Base-by-base conservation (phyloP, 306 rosid species). In the Cicer bijugum region DNA sequence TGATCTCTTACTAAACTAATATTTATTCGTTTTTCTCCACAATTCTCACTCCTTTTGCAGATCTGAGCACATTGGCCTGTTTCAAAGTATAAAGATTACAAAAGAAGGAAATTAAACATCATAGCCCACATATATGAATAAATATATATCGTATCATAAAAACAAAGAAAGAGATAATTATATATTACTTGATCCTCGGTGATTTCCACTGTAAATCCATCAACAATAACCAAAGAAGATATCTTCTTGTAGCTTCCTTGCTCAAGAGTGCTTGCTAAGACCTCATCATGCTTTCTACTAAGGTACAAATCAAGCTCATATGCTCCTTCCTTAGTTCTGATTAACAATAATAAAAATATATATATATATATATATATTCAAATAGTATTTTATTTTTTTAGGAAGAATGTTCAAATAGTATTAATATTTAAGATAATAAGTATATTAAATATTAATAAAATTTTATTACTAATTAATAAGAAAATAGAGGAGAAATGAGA, bases 61-160 rank as follows among this genome's bases (percentile, higher is more conserved):
- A 89, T 89, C 97, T 88, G 69, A 93, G 96, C 85, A 57, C 75
- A 62, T 75, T 86, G 15, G 97, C 98, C 98, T 93, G 87, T 75
- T 77, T 47, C 37, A 59, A 61, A 61, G 61, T 20, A 60, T 38
- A 78, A 12, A 3, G 20, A 63, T 23, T 23, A 23, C 33, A 23
- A 23, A 23, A 23, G 33, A 23, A 23, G 33, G 33, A 23, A 23
- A 23, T 23, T 23, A 15, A 1, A 53, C 12, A 56, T 56, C 62
- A 56, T 8, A 52, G 11, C 11, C 11, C 59, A 71, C 5, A 50
- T 0, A 42, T 7, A 56, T 42, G 2, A 0, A 23, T 8, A 70
- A 60, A 45, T 10, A 50, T 23, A 45, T 10, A 50, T 69, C 51
- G 58, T 35, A 71, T 35, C 37, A 58, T 12, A 1, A 33, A 71